Conservation (phyloP, 257 asterid species). For the Ajuga chamaepitys region DNA sequence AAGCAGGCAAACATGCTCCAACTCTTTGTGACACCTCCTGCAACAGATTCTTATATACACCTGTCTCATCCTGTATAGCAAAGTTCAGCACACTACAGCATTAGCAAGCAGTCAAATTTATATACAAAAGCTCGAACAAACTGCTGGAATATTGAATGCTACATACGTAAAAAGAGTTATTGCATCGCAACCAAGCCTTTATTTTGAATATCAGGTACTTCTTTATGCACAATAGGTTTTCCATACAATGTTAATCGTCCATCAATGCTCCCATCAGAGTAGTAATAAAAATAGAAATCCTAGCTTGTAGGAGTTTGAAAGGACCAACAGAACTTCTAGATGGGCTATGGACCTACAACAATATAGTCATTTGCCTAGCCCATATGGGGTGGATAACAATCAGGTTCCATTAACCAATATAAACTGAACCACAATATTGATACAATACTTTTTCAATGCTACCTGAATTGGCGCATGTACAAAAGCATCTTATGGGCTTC, state of each 20-base stretch:
- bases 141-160: background rate
- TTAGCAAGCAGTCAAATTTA: slow-evolving; percentile 7
- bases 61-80: slow-evolving; percentile 67
- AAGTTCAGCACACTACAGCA: slow-evolving; percentile 12
- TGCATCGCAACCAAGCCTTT: background rate
- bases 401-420: background rate
- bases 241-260: background rate
- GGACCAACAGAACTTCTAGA: background rate
- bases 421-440: background rate
- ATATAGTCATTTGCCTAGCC: slow-evolving; percentile 8
- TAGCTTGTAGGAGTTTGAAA: background rate
- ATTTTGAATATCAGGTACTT: background rate
- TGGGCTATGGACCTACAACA: slow-evolving; percentile 4
- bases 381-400: background rate
- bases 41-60: slow-evolving; percentile 75
- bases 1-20: slow-evolving; percentile 62
- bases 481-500: background rate
- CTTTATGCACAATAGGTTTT: background rate
- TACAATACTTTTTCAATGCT: background rate
- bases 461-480: background rate
- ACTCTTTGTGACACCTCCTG: slow-evolving; percentile 85
- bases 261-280: background rate
- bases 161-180: background rate
- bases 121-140: background rate
- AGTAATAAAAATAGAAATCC: background rate